Base-by-base conservation (phyloP, 805 yeast genomes). In the Monosporozyma aerobia region DNA sequence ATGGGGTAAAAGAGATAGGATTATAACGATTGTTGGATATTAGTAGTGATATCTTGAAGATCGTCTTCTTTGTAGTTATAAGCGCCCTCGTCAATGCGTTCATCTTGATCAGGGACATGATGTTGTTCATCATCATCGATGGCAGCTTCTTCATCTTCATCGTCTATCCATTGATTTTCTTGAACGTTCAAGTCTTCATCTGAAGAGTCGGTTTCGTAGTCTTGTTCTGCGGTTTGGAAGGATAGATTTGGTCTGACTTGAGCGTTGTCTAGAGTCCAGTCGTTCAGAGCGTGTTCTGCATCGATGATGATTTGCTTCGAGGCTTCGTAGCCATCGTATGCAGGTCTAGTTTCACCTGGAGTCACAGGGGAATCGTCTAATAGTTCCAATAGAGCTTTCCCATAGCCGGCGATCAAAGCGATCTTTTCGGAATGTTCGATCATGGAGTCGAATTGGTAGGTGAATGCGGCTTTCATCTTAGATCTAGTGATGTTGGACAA, bases 311-410 rank as follows among this genome's bases (percentile, higher is more conserved):
- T 86, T 73, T 86, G 95, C 74, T 85, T 86, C 44, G 92, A 84
- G 47, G 92, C 90, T 70, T 86, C 94, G 69, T 85, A 86, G 61
- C 95, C 95, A 63, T 86, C 95, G 69, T 86, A 86, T 54, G 90
- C 85, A 41, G 90, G 85, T 80, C 94, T 84, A 48, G 92, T 85
- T 74, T 87, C 95, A 77, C 95, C 95, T 54, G 95, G 95, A 54
- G 92, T 85, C 49, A 87, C 92, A 55, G 94, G 87, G 57, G 88
- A 74, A 65, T 86, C 94, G 65, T 87, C 95, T 67, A 87, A 77
- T 67, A 87, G 77, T 73, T 86, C 92, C 67, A 87, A 76, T 54
- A 87, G 72, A 27, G 92, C 94, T 74, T 87, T 86, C 73, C 95
- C 95, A 75, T 87, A 86, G 57, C 94, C 92, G 51, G 95, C 92